Conservation (phyloP, 768 basidiomycete species). For the Pleurotus citrinopileatus region DNA sequence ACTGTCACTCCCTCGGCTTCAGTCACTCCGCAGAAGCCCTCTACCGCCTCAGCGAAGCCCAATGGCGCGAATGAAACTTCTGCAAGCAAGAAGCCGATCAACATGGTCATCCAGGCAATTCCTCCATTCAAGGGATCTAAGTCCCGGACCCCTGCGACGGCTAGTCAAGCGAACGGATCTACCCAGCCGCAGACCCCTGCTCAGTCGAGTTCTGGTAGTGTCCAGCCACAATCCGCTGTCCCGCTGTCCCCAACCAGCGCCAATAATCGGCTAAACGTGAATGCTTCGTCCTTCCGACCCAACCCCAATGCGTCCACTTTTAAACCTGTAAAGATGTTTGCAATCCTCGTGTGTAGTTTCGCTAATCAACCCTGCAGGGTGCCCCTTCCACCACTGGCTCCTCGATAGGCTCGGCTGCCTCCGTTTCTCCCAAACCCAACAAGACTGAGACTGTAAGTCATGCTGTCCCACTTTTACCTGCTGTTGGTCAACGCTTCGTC, state of each 20-base stretch:
- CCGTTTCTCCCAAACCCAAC: constrained; percentile 63
- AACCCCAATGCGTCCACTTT: constrained; percentile 78
- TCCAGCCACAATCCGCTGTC: constrained; percentile 20
- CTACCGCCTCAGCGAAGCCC: constrained; percentile 24
- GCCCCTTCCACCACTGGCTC: constrained; percentile 25
- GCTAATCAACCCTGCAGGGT: constrained; percentile 8
- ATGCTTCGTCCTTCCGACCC: constrained; percentile 89
- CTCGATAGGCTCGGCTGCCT: constrained; percentile 31
- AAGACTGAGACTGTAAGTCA: constrained; percentile 51
- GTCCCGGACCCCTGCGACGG: constrained; percentile 26
- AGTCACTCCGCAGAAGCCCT: constrained; percentile 23
- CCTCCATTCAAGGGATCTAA: constrained; percentile 84
- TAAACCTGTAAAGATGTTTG: constrained; percentile 51
- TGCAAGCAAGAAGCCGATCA: constrained; percentile 46
- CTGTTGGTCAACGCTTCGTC: constrained; percentile 12
- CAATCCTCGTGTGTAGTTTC: constrained; percentile 19
- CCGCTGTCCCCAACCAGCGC: constrained; percentile 54
- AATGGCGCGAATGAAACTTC: constrained; percentile 28
- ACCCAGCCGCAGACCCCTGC: constrained; percentile 12
- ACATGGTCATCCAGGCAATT: constrained; percentile 85
- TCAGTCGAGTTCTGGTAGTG: constrained; percentile 7
- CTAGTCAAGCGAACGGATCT: constrained; percentile 22
- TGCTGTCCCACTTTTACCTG: neutral
- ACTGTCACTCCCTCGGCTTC: constrained; percentile 22
- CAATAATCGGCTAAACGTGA: constrained; percentile 73